Evolutionary conservation across 2,329 filamentous ascomycete genomes (phyloP), one percentile per base, ranked within the genome.

Genomic region (Chrysoporthe cubensis): DNA sequence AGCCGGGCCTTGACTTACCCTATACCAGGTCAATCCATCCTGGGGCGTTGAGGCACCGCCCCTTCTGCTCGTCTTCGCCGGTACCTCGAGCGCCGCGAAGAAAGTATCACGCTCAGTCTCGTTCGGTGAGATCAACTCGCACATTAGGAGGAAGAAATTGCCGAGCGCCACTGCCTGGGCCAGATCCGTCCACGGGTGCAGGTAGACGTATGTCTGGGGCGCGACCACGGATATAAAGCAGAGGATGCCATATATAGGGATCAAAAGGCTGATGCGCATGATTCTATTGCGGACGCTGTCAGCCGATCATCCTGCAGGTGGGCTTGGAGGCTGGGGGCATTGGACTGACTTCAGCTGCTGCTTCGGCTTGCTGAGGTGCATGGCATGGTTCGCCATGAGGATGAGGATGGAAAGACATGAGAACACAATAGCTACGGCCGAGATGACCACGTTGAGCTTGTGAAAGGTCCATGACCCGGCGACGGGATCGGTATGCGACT

Each of bases 101-200:
- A 80, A 81, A 32, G 76, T 71, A 8, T 77, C 75, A 4, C 78
- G 74, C 42, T 74, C 73, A 14, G 72, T 69, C 11, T 75, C 70
- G 62, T 77, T 75, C 4, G 79, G 76, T 16, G 73, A 77, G 9
- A 83, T 71, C 62, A 77, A 81, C 61, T 80, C 79, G 71, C 78
- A 80, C 43, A 83, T 72, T 34, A 83, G 75, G 13, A 83, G 74
- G 70, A 82, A 81, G 71, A 83, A 83, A 11, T 76, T 75, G 11
- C 76, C 77, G 1, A 84, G 72, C 4, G 80, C 79, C 37, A 80
- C 71, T 2, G 76, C 74, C 71, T 84, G 78, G 67, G 79, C 75
- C 5, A 81, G 67, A 26, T 80, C 77, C 32, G 78, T 71, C 72
- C 79, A 79, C 4, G 78, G 76, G 32, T 76, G 71, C 8, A 83